Evolutionary conservation across 805 yeast genomes (phyloP).

Genomic region (Saccharomycopsis schoenii): DNA sequence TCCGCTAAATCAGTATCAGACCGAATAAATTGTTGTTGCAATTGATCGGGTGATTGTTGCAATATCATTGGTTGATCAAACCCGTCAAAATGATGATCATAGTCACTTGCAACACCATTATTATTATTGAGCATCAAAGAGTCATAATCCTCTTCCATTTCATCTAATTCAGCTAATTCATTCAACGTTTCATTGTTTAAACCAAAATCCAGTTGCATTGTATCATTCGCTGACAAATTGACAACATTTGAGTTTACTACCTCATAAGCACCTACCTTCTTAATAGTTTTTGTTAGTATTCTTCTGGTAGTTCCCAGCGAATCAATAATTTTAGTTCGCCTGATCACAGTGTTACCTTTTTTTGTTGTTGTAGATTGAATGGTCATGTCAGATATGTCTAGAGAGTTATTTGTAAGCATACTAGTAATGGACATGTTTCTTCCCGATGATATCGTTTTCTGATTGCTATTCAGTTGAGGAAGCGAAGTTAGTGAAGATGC

Average conservation of each 20-base stretch:
- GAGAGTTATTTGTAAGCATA: slow-evolving; percentile 6
- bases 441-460: not conserved
- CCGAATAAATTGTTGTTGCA: not conserved
- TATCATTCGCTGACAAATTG: slow-evolving; percentile 6
- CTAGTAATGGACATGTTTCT: slow-evolving; percentile 11
- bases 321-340: slow-evolving; percentile 16
- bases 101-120: not conserved
- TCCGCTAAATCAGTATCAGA: not conserved
- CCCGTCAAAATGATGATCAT: slow-evolving; percentile 13
- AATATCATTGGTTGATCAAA: slow-evolving; percentile 11
- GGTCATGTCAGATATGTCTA: slow-evolving; percentile 16
- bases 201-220: not conserved
- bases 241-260: slow-evolving; percentile 16
- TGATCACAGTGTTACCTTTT: slow-evolving; percentile 10
- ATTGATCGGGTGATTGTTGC: not conserved
- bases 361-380: slow-evolving; percentile 15
- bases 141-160: slow-evolving; percentile 10
- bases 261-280: slow-evolving; percentile 16
- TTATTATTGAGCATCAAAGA: not conserved
- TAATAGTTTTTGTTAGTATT: slow-evolving; percentile 12
- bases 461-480: slow-evolving; percentile 3
- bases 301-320: slow-evolving; percentile 13
- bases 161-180: slow-evolving; percentile 12
- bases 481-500: slow-evolving; percentile 7
- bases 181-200: slow-evolving; percentile 2